phyloP scores from a whole-genome alignment of 805 yeast species.

The Monosporozyma aerobia region DNA sequence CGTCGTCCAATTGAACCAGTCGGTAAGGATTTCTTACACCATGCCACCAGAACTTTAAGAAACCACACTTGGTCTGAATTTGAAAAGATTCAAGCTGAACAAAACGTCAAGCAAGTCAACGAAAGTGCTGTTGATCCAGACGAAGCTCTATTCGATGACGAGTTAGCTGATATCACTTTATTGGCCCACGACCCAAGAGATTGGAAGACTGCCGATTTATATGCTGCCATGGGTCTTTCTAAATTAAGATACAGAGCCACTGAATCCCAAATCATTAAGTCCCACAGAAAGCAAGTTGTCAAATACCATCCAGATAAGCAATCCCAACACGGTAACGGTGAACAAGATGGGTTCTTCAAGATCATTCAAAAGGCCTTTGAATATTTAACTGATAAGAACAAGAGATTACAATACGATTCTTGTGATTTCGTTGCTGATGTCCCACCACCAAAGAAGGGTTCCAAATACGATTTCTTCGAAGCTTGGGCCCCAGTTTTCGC shows the following conservation, averaged over 20 bases:
- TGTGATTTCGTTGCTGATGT: constrained; percentile 87
- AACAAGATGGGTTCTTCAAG: constrained; percentile 94
- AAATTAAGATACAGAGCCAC: constrained; percentile 87
- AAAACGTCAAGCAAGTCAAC: constrained; percentile 66
- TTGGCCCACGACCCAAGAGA: constrained; percentile 91
- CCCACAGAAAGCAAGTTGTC: constrained; percentile 93
- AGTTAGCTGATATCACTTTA: constrained; percentile 69
- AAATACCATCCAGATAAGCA: constrained; percentile 98
- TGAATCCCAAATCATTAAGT: constrained; percentile 87
- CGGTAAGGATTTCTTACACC: constrained; percentile 91
- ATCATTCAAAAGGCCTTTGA: constrained; percentile 96
- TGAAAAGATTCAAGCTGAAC: constrained; percentile 87
- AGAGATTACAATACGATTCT: constrained; percentile 91
- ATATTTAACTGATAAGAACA: constrained; percentile 71
- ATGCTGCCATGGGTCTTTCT: constrained; percentile 90
- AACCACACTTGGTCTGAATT: constrained; percentile 99
- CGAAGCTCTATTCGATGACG: constrained; percentile 38
- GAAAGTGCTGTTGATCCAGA: constrained; percentile 50
- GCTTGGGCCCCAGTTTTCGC: constrained; percentile 91
- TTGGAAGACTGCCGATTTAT: constrained; percentile 94
- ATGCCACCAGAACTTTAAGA: constrained; percentile 88
- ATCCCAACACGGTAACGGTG: constrained; percentile 77
- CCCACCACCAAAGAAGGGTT: constrained; percentile 65
- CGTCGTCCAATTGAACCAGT: constrained; percentile 92
- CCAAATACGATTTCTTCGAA: constrained; percentile 74